A percentile compares a stretch with the other conserved stretches of the same genome.
These are phyloP conservation scores for Microdochium bolleyi DNA, from an alignment of 2,329 filamentous ascomycete species.

Conservation along the genomic window DNA sequence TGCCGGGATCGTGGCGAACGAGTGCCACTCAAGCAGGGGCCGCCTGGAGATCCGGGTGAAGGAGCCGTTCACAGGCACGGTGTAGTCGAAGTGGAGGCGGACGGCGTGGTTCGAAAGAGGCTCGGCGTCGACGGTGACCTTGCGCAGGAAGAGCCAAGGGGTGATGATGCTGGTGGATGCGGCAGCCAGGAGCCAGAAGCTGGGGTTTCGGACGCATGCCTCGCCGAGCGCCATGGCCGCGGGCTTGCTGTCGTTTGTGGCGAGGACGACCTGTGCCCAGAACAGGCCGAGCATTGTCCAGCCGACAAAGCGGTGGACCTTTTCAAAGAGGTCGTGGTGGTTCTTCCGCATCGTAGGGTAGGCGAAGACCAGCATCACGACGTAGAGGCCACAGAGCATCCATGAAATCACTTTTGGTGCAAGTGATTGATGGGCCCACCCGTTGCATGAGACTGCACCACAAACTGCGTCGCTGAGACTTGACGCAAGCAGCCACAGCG, in stretches of 20 bases:
- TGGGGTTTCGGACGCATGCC: slow-evolving; percentile 27
- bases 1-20: slow-evolving; percentile 65
- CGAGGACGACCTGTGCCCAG: slow-evolving; percentile 53
- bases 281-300: slow-evolving; percentile 61
- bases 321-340: slow-evolving; percentile 62
- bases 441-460: slow-evolving; percentile 7
- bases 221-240: slow-evolving; percentile 20
- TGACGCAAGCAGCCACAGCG: slow-evolving; percentile 36
- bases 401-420: slow-evolving; percentile 42
- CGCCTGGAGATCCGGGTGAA: slow-evolving; percentile 52
- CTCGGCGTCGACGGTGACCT: slow-evolving; percentile 57
- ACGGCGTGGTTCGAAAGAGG: slow-evolving; percentile 65
- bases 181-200: slow-evolving; percentile 60
- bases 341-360: slow-evolving; percentile 53
- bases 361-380: slow-evolving; percentile 51
- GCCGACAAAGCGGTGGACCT: slow-evolving; percentile 64
- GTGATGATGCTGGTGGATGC: slow-evolving; percentile 60
- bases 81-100: slow-evolving; percentile 61
- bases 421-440: slow-evolving; percentile 23
- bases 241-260: slow-evolving; percentile 32
- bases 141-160: slow-evolving; percentile 67
- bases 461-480: background rate
- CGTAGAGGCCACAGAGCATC: slow-evolving; percentile 46
- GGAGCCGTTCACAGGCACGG: slow-evolving; percentile 46
- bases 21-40: slow-evolving; percentile 65